Base-by-base conservation (phyloP, 495 filamentous ascomycete genomes). In the Achaetomiella virescens region DNA sequence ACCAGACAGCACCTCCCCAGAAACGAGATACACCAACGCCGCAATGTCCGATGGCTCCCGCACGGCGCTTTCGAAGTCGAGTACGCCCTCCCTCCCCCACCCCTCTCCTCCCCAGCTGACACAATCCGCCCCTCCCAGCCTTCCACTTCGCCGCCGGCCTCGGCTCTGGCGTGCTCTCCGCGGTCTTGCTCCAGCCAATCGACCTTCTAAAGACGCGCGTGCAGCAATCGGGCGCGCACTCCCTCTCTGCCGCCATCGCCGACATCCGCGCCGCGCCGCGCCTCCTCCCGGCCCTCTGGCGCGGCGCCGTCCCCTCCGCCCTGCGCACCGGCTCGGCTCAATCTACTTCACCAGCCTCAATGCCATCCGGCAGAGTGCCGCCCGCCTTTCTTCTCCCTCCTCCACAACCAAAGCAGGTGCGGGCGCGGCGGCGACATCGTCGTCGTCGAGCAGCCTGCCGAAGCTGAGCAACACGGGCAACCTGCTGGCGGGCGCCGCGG, bases 201-300 rank as follows among this genome's bases (percentile, higher is more conserved):
- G 93, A 97, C 71, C 87, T 97, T 20, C 85, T 98, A 70, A 98
- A 98, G 75, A 98, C 87, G 36, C 90, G 95, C 43, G 82, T 97
- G 53, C 93, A 99, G 65, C 89, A 93, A 69, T 80, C 81, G 46
- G 79, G 80, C 55, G 46, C 61, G 0, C 69, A 76, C 55, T 84
- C 90, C 14, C 81, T 96, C 51, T 70, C 83, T 62, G 72, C 76
- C 27, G 87, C 88, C 12, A 67, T 97, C 64, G 83, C 84, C 66
- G 73, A 83, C 20, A 88, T 97, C 63, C 85, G 87, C 21, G 65
- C 65, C 37, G 73, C 74, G 1, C 75, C 73, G 8, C 70, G 72
- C 41, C 67, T 75, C 41, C 69, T 93, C 54, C 79, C 82, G 40
- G 78, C 81, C n/a, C 81, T 99, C 69, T 99, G 95, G 95, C 86